Base-by-base conservation (phyloP, 139 green algal genomes). In the Deuterostichococcus epilithicus region DNA sequence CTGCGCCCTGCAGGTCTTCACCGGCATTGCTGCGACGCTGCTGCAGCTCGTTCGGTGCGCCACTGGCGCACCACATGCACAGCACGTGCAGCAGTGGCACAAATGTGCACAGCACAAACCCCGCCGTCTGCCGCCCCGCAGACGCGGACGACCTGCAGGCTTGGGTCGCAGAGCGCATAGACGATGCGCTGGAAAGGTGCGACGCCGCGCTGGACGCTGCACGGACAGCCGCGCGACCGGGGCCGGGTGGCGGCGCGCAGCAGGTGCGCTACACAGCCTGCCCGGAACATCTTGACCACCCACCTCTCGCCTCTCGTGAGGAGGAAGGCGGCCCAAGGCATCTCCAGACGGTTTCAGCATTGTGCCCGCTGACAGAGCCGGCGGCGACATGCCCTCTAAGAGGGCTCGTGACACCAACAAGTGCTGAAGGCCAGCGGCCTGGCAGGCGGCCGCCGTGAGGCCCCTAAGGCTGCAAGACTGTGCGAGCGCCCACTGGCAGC, bases 101-200 rank as follows among this genome's bases (percentile, higher is more conserved):
- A n/a, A n/a, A n/a, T n/a, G n/a, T n/a, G n/a, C n/a, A n/a, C 59
- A 1, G 66, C 76, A 23, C 33, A 63, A 5, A 42, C 59, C 4
- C 73, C 75, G 28, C 52, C 70, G 1, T 52, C 86, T 68, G 81
- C 76, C n/a, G n/a, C n/a, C n/a, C n/a, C n/a, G 0, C 52, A 63
- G 81, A 90, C 44, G 75, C 79, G 20, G 72, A 84, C 26, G 86
- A 91, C 25, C 73, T 60, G 6, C 65, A 52, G 1, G 80, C 81
- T 30, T 85, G 72, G 76, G 66, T 85, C 26, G 68, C 68, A 30
- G 33, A 33, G 26, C 42, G 86, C 30, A 47, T 91, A 35, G 88
- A 92, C 45, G 86, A 89, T 36, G 68, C 67, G 0, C 75, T 91
- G 45, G 86, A 91, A 71, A 59, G 65, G 0, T 68, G 88, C 33